Conservation (phyloP, 1,284 basidiomycete genomes). For the Erythrobasidium hasegawianum region DNA sequence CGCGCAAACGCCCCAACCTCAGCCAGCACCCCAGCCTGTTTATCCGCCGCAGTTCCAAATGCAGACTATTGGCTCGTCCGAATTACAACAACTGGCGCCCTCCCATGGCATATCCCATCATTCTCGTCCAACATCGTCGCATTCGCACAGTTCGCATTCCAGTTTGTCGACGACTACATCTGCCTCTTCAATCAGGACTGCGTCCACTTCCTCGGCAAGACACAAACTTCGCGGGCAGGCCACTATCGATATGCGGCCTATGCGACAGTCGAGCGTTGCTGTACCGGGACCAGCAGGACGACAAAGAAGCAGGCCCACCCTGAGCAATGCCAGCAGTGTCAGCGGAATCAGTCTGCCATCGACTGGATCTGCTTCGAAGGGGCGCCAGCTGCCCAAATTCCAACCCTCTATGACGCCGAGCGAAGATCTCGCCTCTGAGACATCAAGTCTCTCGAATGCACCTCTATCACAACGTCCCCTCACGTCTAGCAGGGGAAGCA, state of each 20-base stretch:
- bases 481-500: not conserved
- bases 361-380: not conserved
- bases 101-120: not conserved
- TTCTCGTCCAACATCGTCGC: constrained; percentile 9
- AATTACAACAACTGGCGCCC: not conserved
- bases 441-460: too few relatives aligned
- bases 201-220: constrained; percentile 27
- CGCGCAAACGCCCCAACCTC: not conserved
- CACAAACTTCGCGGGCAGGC: not conserved
- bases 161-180: constrained; percentile 29
- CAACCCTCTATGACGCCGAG: too few relatives aligned
- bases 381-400: not conserved
- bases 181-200: constrained; percentile 23
- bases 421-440: too few relatives aligned
- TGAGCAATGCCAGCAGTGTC: not conserved
- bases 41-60: not conserved
- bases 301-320: not conserved
- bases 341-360: not conserved
- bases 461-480: not conserved
- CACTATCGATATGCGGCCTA: constrained; percentile 3
- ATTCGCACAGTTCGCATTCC: constrained; percentile 29
- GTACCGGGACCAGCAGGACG: not conserved
- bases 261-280: constrained; percentile 11
- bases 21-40: constrained; percentile 1
- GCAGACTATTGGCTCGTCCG: not conserved